phyloP scores from a whole-genome alignment of 352 stramenopile species.

The Pythium brassicae region DNA sequence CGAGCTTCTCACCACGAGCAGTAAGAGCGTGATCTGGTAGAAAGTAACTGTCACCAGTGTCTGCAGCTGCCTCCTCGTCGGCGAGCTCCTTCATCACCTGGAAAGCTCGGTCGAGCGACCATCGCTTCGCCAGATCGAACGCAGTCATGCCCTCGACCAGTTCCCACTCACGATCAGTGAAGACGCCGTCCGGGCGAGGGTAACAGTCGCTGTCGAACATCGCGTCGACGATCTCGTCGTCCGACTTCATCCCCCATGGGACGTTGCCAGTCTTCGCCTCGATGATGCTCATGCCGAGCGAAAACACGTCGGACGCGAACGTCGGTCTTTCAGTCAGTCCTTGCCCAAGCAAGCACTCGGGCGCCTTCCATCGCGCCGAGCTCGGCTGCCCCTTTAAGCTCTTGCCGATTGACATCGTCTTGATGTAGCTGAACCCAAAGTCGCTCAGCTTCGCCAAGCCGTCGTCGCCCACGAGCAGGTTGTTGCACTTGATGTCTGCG shows the following conservation, averaged over 20 bases:
- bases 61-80: neutral
- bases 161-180: too few species aligned
- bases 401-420: neutral
- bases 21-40: neutral
- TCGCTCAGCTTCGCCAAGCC: conserved; percentile 20
- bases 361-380: conserved; percentile 19
- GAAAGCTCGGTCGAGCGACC: too few species aligned
- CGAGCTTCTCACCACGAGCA: neutral
- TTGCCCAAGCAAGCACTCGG: conserved; percentile 12
- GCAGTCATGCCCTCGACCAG: too few species aligned
- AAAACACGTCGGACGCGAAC: conserved; percentile 22
- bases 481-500: conserved; percentile 71
- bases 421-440: conserved; percentile 19
- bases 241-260: too few species aligned
- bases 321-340: conserved; percentile 1
- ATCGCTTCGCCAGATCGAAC: too few species aligned
- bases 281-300: conserved; percentile 10
- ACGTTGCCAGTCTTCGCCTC: conserved; percentile 6
- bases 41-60: neutral
- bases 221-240: too few species aligned
- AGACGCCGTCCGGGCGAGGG: neutral
- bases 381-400: neutral
- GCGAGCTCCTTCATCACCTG: too few species aligned
- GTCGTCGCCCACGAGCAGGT: conserved; percentile 26
- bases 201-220: neutral